phyloP scores from a whole-genome alignment of 1,139 yeast species.

The Yamadazyma diddensiae region DNA sequence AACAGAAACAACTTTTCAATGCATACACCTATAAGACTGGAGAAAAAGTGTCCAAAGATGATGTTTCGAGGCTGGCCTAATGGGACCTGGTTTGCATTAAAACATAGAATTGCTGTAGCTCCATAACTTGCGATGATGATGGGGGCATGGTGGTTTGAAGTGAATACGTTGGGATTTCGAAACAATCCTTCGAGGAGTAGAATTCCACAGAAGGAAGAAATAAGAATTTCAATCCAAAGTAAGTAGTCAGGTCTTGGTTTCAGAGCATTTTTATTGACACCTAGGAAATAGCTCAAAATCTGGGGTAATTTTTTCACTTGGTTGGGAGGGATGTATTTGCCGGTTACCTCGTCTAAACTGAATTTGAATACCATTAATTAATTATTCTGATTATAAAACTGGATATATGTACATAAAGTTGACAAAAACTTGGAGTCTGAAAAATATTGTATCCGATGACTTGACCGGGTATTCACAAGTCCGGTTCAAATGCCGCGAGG shows the following conservation, averaged over 20 bases:
- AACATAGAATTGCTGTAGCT: constrained; percentile 63
- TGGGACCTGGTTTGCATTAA: constrained; percentile 56
- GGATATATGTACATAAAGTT: no score
- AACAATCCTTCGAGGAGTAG: constrained; percentile 51
- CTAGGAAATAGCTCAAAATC: constrained; percentile 28
- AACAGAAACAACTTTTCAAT: constrained; percentile 53
- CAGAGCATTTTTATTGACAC: constrained; percentile 25
- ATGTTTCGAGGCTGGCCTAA: constrained; percentile 68
- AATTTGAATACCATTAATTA: constrained; percentile 38
- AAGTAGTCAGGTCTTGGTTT: constrained; percentile 36
- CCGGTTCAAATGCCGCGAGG: no score
- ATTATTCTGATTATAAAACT: no score
- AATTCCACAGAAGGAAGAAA: constrained; percentile 53
- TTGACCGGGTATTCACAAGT: no score
- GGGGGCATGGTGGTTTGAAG: constrained; percentile 44
- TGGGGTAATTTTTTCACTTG: constrained; percentile 27
- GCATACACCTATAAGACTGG: constrained; percentile 54
- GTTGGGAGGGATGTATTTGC: constrained; percentile 29
- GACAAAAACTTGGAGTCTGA: no score
- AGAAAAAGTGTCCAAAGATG: constrained; percentile 53
- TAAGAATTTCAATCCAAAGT: constrained; percentile 47
- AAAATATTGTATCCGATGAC: no score
- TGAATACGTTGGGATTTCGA: constrained; percentile 43
- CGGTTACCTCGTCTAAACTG: constrained; percentile 32
- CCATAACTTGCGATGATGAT: constrained; percentile 62